Base-by-base conservation (phyloP, 495 filamentous ascomycete species). In the Aspergillus mulundensis region DNA sequence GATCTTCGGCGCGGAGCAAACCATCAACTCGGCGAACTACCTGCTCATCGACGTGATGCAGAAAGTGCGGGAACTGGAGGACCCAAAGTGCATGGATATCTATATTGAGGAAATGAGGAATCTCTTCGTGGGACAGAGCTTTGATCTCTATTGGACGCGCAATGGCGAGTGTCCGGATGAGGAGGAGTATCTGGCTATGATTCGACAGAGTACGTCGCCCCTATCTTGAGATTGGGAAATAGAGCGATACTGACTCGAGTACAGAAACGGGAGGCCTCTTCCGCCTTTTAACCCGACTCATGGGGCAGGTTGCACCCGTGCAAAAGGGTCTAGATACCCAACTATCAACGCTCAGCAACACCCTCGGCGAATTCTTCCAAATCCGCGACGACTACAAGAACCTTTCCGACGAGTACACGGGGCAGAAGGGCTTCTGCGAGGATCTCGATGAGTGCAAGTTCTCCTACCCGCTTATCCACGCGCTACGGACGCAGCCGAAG, bases 41-140 rank as follows among this genome's bases (percentile, higher is more conserved):
- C 78, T 93, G 43, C 92, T 95, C 73, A 90, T 96, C 62, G 76
- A 77, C 59, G 91, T 88, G 0, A 75, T 95, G 41, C 80, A 86
- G 53, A 41, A 66, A 21, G 46, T 80, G 11, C 44, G 56, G 5
- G 61, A 68, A n/a, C 54, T 81, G 45, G 56, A 67, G 7, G 71
- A 68, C 42, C 62, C 75, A 1, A 32, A 40, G 4, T 58, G 59
- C 38, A 28, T 58, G 42, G 56, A 53, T 5, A 60, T 69, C 3
- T 62, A 59, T 40, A 24, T 46, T 12, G 66, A 69, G 25, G 63
- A 70, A 34, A 43, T 71, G 47, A 32, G 52, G n/a, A 61, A 71
- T 25, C 45, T 74, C 7, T 65, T 66, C 28, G 55, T 66, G 16
- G 73, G 72, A 1, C 71, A 77, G 56, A 65, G 65, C 38, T 59